These are phyloP conservation scores for Ambrosia trifida DNA, from an alignment of 129 eudicot genomes.

Conservation along the genomic window DNA sequence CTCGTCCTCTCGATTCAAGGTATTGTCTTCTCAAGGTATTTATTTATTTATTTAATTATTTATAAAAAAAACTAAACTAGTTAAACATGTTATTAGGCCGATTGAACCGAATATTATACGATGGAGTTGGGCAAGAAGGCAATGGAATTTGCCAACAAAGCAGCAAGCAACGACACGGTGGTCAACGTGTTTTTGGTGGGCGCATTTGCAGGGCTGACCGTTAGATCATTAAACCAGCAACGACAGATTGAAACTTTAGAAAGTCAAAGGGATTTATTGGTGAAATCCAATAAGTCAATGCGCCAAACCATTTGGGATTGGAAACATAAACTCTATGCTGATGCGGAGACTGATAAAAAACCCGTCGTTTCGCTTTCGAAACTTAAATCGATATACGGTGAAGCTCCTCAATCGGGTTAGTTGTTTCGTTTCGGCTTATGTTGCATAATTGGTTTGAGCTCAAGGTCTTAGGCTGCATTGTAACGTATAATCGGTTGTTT, in stretches of 20 bases:
- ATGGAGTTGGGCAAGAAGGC: slow-evolving; percentile 47
- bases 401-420: slow-evolving; percentile 50
- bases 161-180: slow-evolving; percentile 60
- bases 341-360: slow-evolving; percentile 42
- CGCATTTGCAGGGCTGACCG: slow-evolving; percentile 49
- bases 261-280: slow-evolving; percentile 55
- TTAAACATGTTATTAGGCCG: no score
- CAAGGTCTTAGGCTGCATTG: no score
- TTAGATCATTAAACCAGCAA: slow-evolving; percentile 62
- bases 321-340: slow-evolving; percentile 76
- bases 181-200: slow-evolving; percentile 47
- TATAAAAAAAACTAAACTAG: no score
- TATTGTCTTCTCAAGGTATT: no score
- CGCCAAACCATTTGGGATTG: slow-evolving; percentile 77
- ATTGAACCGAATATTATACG: no score
- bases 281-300: slow-evolving; percentile 53
- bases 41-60: no score
- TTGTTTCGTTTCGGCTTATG: not conserved
- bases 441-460: not conserved
- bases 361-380: slow-evolving; percentile 64
- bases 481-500: no score
- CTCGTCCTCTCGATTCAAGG: no score
- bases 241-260: slow-evolving; percentile 59
- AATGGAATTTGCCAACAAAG: slow-evolving; percentile 39
- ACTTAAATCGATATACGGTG: slow-evolving; percentile 80